Evolutionary conservation across 164 flowering plant species (phyloP), one percentile per base, ranked within the genome.

Genomic region (Echeveria elegans): DNA sequence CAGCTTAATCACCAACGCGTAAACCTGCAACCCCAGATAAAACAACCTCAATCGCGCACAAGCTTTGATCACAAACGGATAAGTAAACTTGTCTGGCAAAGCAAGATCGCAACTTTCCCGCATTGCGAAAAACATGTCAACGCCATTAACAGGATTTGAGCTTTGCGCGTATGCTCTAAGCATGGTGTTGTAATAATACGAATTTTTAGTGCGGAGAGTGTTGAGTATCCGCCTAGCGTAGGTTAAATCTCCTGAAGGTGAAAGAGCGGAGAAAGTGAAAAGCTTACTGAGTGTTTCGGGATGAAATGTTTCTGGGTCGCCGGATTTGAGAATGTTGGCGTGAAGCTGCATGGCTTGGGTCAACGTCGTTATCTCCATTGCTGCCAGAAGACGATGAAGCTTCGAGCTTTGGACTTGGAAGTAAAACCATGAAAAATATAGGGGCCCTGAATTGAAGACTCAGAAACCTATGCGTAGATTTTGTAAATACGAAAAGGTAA

Each of bases 331-430:
- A 16, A 81, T 52, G 26, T 79, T 84, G 26, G 84, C 85, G 56
- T 84, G 88, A 62, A 83, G 75, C 48, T 83, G 87, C 76, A 78
- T 74, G 62, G 87, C 87, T 50, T 83, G 80, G 34, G 68, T 50
- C 75, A 83, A 69, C 65, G 79, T 73, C 14, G 74, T 70, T 68
- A 83, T 74, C 72, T 80, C 87, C 85, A 83, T 81, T 16, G 69
- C 68, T 23, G 69, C 68, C 26, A 16, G 47, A 43, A 11, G 47
- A 11, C 8, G 56, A 28, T 56, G 61, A 28, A 28, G 19, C 32
- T 56, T 28, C 32, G 18, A 56, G 31, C 16, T 43, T 6, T 56
- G 61, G 61, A 56, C 61, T 56, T 28, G 61, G 16, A 56, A 26
- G 30, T 12, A 21, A 50, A 12, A 56, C 28, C 2, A 26, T 26